A percentile compares a stretch with the other conserved stretches of the same genome.
These are phyloP conservation scores for Entomortierella chlamydospora DNA, from an alignment of 192 early-diverging fungal species.

Conservation along the genomic window DNA sequence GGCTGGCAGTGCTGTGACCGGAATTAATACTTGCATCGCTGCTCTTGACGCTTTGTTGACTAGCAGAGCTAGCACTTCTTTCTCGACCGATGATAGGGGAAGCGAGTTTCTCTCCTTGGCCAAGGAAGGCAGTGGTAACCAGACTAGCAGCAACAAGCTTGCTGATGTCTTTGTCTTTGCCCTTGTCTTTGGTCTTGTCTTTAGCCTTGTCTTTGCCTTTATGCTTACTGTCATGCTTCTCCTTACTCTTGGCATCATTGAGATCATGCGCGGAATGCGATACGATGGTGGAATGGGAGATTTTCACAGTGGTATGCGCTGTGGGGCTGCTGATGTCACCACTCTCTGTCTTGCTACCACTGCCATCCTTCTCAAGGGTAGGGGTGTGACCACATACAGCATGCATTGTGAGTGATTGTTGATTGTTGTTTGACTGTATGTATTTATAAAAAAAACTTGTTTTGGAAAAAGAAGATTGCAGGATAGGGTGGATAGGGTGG, in stretches of 20 bases:
- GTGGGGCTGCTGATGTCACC: no score
- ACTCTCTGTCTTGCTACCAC: not conserved
- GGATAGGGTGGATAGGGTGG: not conserved
- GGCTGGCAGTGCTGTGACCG: not conserved
- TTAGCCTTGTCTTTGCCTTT: not conserved
- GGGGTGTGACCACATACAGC: conserved; percentile 14
- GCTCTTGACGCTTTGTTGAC: conserved; percentile 7
- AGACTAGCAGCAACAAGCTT: conserved; percentile 11
- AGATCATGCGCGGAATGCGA: not conserved
- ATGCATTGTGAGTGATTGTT: conserved; percentile 3
- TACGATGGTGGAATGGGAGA: no score
- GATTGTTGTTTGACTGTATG: not conserved
- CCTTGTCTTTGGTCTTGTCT: conserved; percentile 9
- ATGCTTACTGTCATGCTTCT: not conserved
- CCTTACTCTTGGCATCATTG: not conserved
- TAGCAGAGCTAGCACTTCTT: conserved; percentile 3
- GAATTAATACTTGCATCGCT: conserved; percentile 13
- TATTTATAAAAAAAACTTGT: no score
- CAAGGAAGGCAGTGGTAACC: conserved; percentile 26
- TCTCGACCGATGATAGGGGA: not conserved
- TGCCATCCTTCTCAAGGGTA: not conserved
- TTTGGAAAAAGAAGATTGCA: not conserved
- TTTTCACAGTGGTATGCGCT: no score
- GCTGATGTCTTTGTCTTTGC: conserved; percentile 1
- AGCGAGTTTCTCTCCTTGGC: not conserved